Evolutionary conservation across 257 asterid genomes (phyloP), one percentile per base, ranked within the genome.

Genomic region (Craterostigma plantagineum): DNA sequence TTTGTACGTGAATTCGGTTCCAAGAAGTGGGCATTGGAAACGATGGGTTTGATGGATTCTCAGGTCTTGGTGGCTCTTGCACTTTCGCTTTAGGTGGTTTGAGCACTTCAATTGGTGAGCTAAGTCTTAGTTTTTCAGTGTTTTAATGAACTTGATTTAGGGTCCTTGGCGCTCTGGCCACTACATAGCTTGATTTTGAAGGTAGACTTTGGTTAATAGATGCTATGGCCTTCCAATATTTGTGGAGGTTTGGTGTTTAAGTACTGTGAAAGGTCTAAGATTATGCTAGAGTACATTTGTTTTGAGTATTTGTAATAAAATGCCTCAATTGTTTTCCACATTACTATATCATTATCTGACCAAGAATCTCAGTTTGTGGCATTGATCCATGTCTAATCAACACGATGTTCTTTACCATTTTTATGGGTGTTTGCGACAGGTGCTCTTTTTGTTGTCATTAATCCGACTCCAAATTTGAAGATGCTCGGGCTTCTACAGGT

Each of bases 401-500:
- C n/a, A n/a, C n/a, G n/a, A n/a, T n/a, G n/a, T n/a, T n/a, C n/a
- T n/a, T n/a, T n/a, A n/a, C n/a, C n/a, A n/a, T n/a, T n/a, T n/a
- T n/a, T n/a, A n/a, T 59, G 35, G 12, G 9, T 35, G 13, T 5
- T 38, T 61, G 18, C 33, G 33, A 43, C 72, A 84, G 96, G 96
- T 45, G 96, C 96, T 5, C 69, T 84, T 12, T 64, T 84, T 51
- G 96, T 84, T 57, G 79, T 79, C 62, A 54, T 80, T 23, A 76
- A 69, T 59, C 72, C 54, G 63, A 59, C 87, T 56, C 97, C 97
- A 5, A 79, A 78, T 62, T 54, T 87, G 65, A 87, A 76, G 90
- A 79, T 79, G 90, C 92, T 87, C 48, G 97, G 97, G 57, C 77
- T 87, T 57, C 64, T 87, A 62, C 97, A 87, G 93, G 97, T 82